These are phyloP conservation scores for Thinopyrum obtusiflorum DNA, from an alignment of 202 grass and related monocot genomes.

Conservation along the genomic window DNA sequence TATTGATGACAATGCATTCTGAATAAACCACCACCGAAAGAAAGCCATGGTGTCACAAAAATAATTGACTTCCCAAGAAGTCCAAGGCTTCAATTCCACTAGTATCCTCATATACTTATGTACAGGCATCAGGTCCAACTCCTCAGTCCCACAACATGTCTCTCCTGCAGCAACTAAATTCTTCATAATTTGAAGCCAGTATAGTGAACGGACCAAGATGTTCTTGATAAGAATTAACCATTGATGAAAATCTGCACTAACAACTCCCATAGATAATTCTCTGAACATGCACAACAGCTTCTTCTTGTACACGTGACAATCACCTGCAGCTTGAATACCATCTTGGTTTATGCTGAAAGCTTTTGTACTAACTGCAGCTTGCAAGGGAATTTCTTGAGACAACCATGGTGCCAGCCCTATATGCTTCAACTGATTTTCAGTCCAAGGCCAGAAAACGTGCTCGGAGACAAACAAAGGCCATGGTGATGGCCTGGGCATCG, in stretches of 20 bases:
- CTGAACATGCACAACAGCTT: background rate
- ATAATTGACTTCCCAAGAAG: background rate
- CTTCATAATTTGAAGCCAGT: background rate
- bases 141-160: background rate
- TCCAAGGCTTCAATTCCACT: background rate
- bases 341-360: background rate
- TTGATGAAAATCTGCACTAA: background rate
- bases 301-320: background rate
- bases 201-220: background rate
- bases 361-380: background rate
- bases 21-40: background rate
- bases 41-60: background rate
- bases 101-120: background rate
- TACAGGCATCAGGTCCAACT: background rate
- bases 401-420: background rate
- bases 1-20: background rate
- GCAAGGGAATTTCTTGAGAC: background rate
- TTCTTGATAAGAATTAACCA: background rate
- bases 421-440: background rate
- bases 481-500: background rate
- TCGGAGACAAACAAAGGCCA: background rate
- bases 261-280: background rate
- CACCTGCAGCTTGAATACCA: background rate
- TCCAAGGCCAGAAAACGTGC: background rate
- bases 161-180: background rate